Conservation (phyloP, 2,329 filamentous ascomycete genomes). For the Cordyceps cicadae region DNA sequence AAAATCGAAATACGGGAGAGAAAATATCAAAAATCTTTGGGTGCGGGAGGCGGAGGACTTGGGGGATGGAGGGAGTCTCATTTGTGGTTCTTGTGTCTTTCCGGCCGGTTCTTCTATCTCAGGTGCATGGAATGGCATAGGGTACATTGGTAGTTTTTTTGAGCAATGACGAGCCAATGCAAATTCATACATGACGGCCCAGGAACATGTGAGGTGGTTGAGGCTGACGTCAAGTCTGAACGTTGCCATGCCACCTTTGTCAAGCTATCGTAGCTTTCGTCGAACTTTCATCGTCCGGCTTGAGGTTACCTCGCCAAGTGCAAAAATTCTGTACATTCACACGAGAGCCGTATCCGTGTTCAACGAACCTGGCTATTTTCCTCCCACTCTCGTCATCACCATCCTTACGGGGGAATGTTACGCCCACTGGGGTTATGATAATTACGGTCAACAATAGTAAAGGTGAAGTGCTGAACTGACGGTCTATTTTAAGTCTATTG, state of each 20-base stretch:
- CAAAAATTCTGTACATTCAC: neutral
- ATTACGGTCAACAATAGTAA: neutral
- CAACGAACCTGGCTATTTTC: too few species aligned
- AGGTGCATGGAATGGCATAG: conserved; percentile 34
- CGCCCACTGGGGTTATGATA: neutral
- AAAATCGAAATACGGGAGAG: neutral
- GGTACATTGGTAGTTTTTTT: conserved; percentile 34
- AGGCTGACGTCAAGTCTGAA: neutral
- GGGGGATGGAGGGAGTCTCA: conserved; percentile 24
- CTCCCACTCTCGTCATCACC: too few species aligned
- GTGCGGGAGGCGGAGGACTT: conserved; percentile 10
- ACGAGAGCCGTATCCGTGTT: too few species aligned
- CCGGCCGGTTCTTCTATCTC: conserved; percentile 33
- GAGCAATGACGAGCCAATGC: conserved; percentile 28
- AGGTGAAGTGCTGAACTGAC: neutral
- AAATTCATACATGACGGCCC: conserved; percentile 18
- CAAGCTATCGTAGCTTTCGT: too few species aligned
- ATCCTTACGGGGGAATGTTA: neutral
- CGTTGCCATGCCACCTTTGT: too few species aligned
- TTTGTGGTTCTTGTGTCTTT: conserved; percentile 37
- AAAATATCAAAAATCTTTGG: conserved; percentile 8
- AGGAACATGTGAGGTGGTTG: neutral
- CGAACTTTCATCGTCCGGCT: neutral
- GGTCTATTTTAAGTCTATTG: conserved; percentile 4
- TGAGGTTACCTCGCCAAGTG: neutral